Percentiles rank a stretch among this genome's conserved stretches.
These are phyloP conservation scores for Teunomyces barrocoloradensis DNA, from an alignment of 805 yeast genomes.

Conservation along the genomic window DNA sequence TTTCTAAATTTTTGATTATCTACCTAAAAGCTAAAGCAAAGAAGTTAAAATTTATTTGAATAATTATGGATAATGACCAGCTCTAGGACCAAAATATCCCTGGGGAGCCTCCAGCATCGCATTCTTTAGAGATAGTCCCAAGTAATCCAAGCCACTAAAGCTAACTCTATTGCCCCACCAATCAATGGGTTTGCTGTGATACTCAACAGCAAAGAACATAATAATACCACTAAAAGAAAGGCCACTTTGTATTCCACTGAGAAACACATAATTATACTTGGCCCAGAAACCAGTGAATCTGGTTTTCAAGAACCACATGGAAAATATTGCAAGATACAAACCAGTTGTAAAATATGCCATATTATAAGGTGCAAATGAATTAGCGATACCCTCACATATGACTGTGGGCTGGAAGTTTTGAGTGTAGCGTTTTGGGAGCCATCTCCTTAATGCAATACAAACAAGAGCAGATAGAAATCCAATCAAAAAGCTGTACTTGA, in stretches of 20 bases:
- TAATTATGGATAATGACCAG: conserved; percentile 22
- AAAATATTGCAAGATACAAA: conserved; percentile 21
- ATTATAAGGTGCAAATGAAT: conserved; percentile 29
- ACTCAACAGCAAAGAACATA: conserved; percentile 34
- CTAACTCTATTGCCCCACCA: conserved; percentile 9
- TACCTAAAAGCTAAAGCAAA: no score
- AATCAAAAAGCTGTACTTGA: conserved; percentile 31
- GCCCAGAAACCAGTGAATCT: conserved; percentile 29
- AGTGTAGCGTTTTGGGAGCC: conserved; percentile 12
- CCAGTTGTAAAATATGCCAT: conserved; percentile 27
- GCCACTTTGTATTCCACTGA: conserved; percentile 28
- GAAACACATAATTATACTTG: conserved; percentile 29
- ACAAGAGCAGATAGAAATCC: conserved; percentile 27
- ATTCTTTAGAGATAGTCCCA: conserved; percentile 9
- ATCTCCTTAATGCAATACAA: conserved; percentile 12
- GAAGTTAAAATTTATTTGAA: no score
- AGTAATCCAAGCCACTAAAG: not conserved
- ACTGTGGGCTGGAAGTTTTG: conserved; percentile 31
- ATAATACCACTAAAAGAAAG: conserved; percentile 32
- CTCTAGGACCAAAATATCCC: conserved; percentile 38
- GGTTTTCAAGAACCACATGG: conserved; percentile 25
- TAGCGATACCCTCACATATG: conserved; percentile 26
- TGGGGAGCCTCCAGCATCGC: conserved; percentile 22
- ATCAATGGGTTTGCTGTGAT: conserved; percentile 15
- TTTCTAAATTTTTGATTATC: no score